Conservation (phyloP, 805 yeast genomes). For the Ogataea chonburiensis region DNA sequence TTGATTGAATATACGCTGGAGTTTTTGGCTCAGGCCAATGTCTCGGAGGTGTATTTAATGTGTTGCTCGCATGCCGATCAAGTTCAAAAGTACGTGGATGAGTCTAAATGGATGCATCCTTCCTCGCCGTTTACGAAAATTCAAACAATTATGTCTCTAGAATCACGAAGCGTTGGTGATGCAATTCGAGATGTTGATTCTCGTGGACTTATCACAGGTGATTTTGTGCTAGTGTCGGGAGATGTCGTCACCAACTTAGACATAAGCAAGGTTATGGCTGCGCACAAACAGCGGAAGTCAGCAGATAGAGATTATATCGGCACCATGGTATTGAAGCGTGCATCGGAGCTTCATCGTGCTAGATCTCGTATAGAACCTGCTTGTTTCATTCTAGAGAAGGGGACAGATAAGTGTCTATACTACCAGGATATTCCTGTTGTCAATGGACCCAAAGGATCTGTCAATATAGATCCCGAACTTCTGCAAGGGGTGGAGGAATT, state of each 20-base stretch:
- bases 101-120: constrained; percentile 63
- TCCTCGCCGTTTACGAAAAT: constrained; percentile 80
- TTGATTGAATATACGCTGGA: constrained; percentile 92
- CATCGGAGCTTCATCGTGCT: constrained; percentile 80
- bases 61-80: constrained; percentile 91
- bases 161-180: constrained; percentile 91
- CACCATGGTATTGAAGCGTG: constrained; percentile 89
- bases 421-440: constrained; percentile 73
- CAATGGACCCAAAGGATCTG: constrained; percentile 45
- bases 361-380: constrained; percentile 82
- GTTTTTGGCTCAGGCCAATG: constrained; percentile 87
- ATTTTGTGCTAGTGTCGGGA: constrained; percentile 86
- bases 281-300: constrained; percentile 68
- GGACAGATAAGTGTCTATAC: constrained; percentile 72
- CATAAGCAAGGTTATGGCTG: constrained; percentile 65
- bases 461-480: constrained; percentile 80
- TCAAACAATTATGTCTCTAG: constrained; percentile 76
- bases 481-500: constrained; percentile 75
- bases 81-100: constrained; percentile 76
- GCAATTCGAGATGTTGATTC: constrained; percentile 95
- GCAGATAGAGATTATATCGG: constrained; percentile 87
- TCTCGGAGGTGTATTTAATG: constrained; percentile 83
- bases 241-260: constrained; percentile 94
- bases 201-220: constrained; percentile 85
- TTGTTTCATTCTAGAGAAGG: constrained; percentile 74